Conservation (phyloP, 768 basidiomycete genomes). For the Galerina sulciceps region DNA sequence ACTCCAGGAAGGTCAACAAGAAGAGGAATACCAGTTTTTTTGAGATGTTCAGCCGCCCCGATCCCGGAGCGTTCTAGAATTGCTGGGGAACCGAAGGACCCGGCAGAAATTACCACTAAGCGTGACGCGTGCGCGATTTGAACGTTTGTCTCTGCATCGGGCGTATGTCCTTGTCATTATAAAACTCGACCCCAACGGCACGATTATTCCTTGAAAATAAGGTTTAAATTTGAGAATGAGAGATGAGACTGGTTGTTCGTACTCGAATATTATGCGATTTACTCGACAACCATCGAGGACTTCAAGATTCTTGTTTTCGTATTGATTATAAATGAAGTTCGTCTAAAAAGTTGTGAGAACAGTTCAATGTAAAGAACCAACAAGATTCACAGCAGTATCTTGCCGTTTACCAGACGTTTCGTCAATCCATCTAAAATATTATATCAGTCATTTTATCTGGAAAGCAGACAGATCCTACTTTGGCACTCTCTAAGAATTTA, state of each 20-base stretch:
- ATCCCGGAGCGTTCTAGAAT: slow-evolving; percentile 62
- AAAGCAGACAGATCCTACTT: no score
- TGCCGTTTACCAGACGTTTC: slow-evolving; percentile 53
- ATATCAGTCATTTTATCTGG: no score
- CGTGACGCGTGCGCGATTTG: slow-evolving; percentile 37
- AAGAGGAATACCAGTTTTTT: slow-evolving; percentile 46
- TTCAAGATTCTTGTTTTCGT: no score
- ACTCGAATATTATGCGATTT: no score
- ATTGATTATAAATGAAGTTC: no score
- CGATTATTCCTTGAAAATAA: slow-evolving; percentile 33
- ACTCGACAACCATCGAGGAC: no score
- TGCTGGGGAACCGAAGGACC: slow-evolving; percentile 54
- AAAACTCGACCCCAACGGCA: slow-evolving; percentile 55
- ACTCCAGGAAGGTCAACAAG: slow-evolving; percentile 72
- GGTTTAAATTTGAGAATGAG: not conserved
- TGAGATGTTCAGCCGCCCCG: slow-evolving; percentile 51
- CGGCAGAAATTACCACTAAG: slow-evolving; percentile 51
- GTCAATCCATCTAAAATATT: slow-evolving; percentile 47
- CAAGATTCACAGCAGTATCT: slow-evolving; percentile 40
- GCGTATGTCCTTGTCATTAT: slow-evolving; percentile 33
- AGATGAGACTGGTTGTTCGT: no score
- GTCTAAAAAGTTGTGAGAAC: not conserved
- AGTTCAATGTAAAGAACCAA: not conserved
- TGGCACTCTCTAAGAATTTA: no score
- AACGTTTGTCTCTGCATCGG: slow-evolving; percentile 16